Base-by-base conservation (phyloP, 805 yeast species). In the Lipomyces orientalis region DNA sequence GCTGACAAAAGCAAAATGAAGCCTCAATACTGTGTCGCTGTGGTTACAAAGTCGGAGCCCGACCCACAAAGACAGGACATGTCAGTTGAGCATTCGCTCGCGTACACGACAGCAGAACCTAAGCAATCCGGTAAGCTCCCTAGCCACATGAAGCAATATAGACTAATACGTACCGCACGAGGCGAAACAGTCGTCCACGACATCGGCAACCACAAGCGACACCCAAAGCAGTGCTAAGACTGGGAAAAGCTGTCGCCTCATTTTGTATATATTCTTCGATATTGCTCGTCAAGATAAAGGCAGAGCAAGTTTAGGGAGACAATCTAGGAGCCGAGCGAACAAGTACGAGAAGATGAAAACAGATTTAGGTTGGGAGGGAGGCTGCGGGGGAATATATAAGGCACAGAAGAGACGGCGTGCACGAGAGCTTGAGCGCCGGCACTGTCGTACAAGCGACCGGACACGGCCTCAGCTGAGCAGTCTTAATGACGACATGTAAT, bases 101-200 rank as follows among this genome's bases (percentile, higher is more conserved):
- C 61, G 25, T 39, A 51, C 12, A 37, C 57, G 19, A 62, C 51
- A 5, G 65, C 65, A n/a, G 65, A 62, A 9, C 61, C 65, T 62
- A 16, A 5, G 33, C 25, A 19, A 7, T 7, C 25, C 19, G 6
- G 29, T 33, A n/a, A 14, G 16, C 8, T 16, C n/a, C 19, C 14
- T 43, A 37, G 25, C 46, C 22, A 33, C 10, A 14, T 10, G 14
- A 16, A 16, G 19, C 10, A 1, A 43, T 43, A 25, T 25, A 25
- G 1, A 25, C 3, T 25, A 8, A 34, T 12, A 14, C 29, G 14
- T 55, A 62, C 64, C 64, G 52, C 64, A 56, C 22, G 56, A 29
- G 10, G 64, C 60, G 35, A 33, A 62, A 16, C 64, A 62, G 33
- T 43, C 60, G 49, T 51, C 58, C 22, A 55, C 46, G 10, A 54